Conservation (phyloP, 768 basidiomycete species). For the Tylopilus intermedius region DNA sequence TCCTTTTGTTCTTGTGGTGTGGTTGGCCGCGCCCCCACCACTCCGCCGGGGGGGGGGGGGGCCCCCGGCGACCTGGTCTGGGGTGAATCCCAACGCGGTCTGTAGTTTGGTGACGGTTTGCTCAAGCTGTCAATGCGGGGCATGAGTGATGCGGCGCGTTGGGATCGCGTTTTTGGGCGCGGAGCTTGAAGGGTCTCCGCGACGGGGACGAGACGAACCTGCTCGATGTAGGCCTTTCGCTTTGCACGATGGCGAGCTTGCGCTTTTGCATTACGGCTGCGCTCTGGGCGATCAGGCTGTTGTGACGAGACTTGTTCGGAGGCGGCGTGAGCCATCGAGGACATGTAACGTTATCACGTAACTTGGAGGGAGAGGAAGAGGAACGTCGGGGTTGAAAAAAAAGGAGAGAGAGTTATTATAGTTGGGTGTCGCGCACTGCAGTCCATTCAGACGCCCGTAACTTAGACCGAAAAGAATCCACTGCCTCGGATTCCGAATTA, state of each 20-base stretch:
- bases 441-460: slow-evolving; percentile 24
- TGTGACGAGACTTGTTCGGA: slow-evolving; percentile 36
- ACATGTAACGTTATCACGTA: slow-evolving; percentile 50
- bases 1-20: too few species aligned
- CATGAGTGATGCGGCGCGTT: slow-evolving; percentile 4
- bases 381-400: slow-evolving; percentile 46
- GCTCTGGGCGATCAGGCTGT: slow-evolving; percentile 63
- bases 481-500: slow-evolving; percentile 44
- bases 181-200: slow-evolving; percentile 4
- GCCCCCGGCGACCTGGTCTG: slow-evolving; percentile 73
- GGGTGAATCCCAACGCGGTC: slow-evolving; percentile 62
- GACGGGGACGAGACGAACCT: slow-evolving; percentile 41
- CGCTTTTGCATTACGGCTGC: slow-evolving; percentile 82
- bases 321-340: slow-evolving; percentile 54
- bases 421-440: slow-evolving; percentile 18
- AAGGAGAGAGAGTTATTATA: slow-evolving; percentile 32
- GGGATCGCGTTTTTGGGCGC: slow-evolving; percentile 2
- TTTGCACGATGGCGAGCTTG: slow-evolving; percentile 89
- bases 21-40: too few species aligned
- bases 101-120: slow-evolving; percentile 84
- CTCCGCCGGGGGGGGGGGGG: slow-evolving; percentile 67
- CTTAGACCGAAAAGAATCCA: slow-evolving; percentile 25
- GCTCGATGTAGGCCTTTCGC: slow-evolving; percentile 89
- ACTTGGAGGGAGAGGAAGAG: slow-evolving; percentile 36
- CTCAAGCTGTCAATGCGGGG: slow-evolving; percentile 52